Evolutionary conservation across 495 filamentous ascomycete species (phyloP), one percentile per base, ranked within the genome.

Genomic region (Daldinia loculata): DNA sequence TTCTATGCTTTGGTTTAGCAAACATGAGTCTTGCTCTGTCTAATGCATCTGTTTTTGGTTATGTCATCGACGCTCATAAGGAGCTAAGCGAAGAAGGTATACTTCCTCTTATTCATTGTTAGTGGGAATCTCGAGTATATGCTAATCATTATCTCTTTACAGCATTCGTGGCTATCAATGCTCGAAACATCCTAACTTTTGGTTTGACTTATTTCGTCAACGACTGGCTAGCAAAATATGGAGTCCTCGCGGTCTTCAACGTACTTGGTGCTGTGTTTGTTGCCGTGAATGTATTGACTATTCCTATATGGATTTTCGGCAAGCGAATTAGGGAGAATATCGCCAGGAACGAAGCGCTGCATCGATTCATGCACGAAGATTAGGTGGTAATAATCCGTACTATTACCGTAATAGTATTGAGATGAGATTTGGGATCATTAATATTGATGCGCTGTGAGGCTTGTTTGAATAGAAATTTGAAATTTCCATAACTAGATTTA

Each of bases 151-250:
- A 48, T 43, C 3, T 51, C 8, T 4, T 57, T 65, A 7, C 29
- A 80, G 83, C 83, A 6, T 85, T 88, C 59, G 84, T 88, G 27
- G 84, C 85, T 6, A 84, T 88, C 74, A 88, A 88, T 62, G 80
- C 83, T 17, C 78, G 86, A 22, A 87, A 86, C 50, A 48, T 87
- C 27, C 73, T 88, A 6, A 84, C 84, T 1, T 87, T 87, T 61
- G 84, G 83, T 2, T 51, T 87, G 63, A 85, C 82, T 6, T 88
- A 85, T 66, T 86, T 87, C 64, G 83, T 85, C 32, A 83, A 85
- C 65, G 77, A 80, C 58, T 87, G 85, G 85, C 70, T 85, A 6
- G 76, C 63, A 6, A 77, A 74, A 55, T 77, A 83, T 66, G 85
- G 85, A 0, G 75, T 81, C 2, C 74, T 86, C 36, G 66, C 76